A percentile compares a stretch with the other conserved stretches of the same genome.
Conservation (phyloP, 2,329 filamentous ascomycete genomes). For the Amauroascus niger region DNA sequence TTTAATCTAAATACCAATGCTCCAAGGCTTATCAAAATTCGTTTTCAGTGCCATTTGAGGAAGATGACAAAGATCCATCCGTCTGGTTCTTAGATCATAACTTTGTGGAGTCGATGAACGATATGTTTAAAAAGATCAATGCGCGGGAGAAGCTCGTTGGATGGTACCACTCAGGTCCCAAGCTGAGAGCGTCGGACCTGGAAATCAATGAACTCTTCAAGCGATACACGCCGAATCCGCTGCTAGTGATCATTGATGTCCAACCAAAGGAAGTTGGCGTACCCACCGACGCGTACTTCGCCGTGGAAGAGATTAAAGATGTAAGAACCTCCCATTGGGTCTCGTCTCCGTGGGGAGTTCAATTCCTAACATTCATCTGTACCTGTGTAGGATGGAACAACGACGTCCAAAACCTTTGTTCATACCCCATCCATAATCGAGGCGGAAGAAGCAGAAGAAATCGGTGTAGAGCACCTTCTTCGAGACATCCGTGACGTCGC, state of each 20-base stretch:
- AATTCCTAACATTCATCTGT: background rate
- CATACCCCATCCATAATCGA: slow-evolving; percentile 98
- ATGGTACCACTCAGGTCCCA: slow-evolving; percentile 98
- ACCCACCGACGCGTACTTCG: slow-evolving; percentile 97
- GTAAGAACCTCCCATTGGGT: slow-evolving; percentile 44
- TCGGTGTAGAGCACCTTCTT: slow-evolving; percentile 93
- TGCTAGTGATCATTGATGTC: slow-evolving; percentile 96
- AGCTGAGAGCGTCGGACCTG: slow-evolving; percentile 89
- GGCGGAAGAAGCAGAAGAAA: slow-evolving; percentile 97
- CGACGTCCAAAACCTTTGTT: slow-evolving; percentile 92
- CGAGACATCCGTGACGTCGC: slow-evolving; percentile 97
- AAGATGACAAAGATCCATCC: slow-evolving; percentile 95
- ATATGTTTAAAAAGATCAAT: slow-evolving; percentile 99
- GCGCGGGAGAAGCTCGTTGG: slow-evolving; percentile 97
- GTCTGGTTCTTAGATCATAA: slow-evolving; percentile 99
- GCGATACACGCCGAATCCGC: slow-evolving; percentile 90
- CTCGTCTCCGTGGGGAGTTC: background rate
- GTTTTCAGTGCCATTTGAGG: slow-evolving; percentile 80
- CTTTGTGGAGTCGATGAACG: slow-evolving; percentile 98
- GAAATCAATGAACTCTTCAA: slow-evolving; percentile 99
- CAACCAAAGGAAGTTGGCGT: slow-evolving; percentile 97
- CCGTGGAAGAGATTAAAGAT: slow-evolving; percentile 98
- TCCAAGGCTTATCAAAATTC: slow-evolving; percentile 16
- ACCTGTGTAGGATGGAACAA: slow-evolving; percentile 72
- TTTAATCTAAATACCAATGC: background rate